Conservation (phyloP, 169 alveolate genomes). For the Plasmodium cynomolgi region DNA sequence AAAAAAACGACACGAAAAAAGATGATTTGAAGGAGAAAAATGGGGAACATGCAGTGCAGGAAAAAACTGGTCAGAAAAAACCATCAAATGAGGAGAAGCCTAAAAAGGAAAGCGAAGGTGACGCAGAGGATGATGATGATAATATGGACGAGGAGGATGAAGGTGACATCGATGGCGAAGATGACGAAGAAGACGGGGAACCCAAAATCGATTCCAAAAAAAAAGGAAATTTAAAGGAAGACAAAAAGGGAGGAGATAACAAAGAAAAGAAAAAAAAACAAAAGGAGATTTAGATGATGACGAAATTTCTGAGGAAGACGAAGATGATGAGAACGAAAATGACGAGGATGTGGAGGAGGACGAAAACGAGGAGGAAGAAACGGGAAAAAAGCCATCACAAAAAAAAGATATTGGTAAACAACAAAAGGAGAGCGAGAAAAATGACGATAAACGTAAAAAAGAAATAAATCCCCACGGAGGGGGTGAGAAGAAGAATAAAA, state of each 20-base stretch:
- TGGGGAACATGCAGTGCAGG: not conserved
- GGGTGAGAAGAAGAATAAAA: not conserved
- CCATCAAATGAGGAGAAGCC: not conserved
- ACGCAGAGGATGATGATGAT: not conserved
- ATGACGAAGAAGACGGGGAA: conserved; percentile 24
- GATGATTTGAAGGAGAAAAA: conserved; percentile 6
- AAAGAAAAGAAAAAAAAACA: conserved; percentile 7
- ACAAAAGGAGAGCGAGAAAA: not conserved
- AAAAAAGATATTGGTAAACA: not conserved
- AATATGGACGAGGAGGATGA: not conserved
- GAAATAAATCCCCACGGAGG: conserved; percentile 3
- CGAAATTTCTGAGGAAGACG: conserved; percentile 1
- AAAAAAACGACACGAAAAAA: not conserved
- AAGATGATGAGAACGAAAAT: not conserved
- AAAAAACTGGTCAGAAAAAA: not conserved
- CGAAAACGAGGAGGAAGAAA: not conserved
- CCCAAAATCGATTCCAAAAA: not conserved
- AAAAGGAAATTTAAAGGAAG: not conserved
- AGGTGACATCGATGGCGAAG: conserved; percentile 15
- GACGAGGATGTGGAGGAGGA: not conserved
- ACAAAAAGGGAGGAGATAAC: not conserved
- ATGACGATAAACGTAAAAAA: not conserved
- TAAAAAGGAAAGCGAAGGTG: conserved; percentile 4
- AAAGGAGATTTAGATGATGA: not conserved
- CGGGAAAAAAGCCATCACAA: not conserved